Base-by-base conservation (phyloP, 306 rosid species). In the Rosa rugosa region DNA sequence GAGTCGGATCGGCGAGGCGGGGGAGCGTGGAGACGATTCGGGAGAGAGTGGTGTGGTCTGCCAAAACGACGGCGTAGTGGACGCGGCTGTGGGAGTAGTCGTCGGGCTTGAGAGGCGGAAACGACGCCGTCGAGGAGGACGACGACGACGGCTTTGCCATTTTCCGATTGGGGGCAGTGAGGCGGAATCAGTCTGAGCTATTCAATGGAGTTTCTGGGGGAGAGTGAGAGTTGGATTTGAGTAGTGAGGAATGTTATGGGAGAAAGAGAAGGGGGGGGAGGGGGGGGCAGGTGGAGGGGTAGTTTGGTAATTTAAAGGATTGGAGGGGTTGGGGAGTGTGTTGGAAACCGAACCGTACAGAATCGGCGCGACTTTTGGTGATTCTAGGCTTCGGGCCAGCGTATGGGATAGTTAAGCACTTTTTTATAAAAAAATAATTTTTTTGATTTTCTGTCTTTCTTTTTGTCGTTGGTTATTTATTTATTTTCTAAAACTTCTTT, bases 31-130 rank as follows among this genome's bases (percentile, higher is more conserved):
- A 80, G 71, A 89, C 82, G 20, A 90, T 81, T 42, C 94, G 83
- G 3, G 96, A 87, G 10, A 95, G 91, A 0, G 87, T 34, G 22
- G 86, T 45, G 86, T 87, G 97, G 80, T 94, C 88, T 7, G 87
- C 56, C 5, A 77, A 63, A 0, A 80, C 91, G 18, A 94, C 97
- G 76, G 99, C 97, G 81, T 86, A 89, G 71, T 94, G 99, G n/a
- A 87, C 90, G 0, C 95, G 90, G 41, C 97, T 92, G 71, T 92
- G 97, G 34, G 84, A 11, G 82, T 94, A 94, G 45, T 86, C 90
- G 18, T 86, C 85, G 1, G 95, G 87, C 25, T 88, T 91, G 25
- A 94, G 69, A 0, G 82, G 56, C 34, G 82, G 82, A 81, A 86
- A 83, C 84, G 93, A 85, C 82, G 91, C 64, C 81, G 94, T 46